These are phyloP conservation scores for Coemansia sp. DNA, from an alignment of 192 early-diverging fungal genomes.

Conservation along the genomic window DNA sequence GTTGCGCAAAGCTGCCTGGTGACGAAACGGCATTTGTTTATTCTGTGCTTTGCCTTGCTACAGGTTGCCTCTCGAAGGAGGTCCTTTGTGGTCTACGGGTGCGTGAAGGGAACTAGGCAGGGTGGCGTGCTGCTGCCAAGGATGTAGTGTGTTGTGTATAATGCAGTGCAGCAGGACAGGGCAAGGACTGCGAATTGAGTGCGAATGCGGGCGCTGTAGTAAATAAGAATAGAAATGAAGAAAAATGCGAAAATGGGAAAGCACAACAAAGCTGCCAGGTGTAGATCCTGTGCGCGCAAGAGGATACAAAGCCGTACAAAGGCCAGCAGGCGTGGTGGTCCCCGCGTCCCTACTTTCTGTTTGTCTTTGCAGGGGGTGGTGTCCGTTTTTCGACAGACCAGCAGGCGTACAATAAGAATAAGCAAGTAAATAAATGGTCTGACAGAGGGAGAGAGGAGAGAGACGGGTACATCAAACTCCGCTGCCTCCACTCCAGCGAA, in stretches of 20 bases:
- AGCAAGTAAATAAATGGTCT: neutral
- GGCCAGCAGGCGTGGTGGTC: neutral
- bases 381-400: neutral
- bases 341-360: constrained; percentile 2
- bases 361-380: neutral
- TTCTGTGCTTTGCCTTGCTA: neutral
- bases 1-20: constrained; percentile 25
- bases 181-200: constrained; percentile 1
- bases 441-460: neutral
- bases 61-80: neutral
- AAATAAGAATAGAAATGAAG: neutral
- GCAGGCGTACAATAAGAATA: neutral
- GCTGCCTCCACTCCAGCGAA: neutral
- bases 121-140: constrained; percentile 1
- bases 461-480: neutral
- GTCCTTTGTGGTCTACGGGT: neutral
- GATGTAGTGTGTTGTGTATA: neutral
- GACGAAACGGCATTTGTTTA: constrained; percentile 33
- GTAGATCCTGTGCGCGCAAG: neutral
- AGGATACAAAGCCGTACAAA: neutral
- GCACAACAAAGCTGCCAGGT: neutral
- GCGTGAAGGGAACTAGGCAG: neutral
- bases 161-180: neutral
- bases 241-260: neutral
- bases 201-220: neutral